A percentile compares a stretch with the other conserved stretches of the same genome.
Evolutionary conservation across 129 eudicot species (phyloP).

Genomic region (Dittrichia graveolens): DNA sequence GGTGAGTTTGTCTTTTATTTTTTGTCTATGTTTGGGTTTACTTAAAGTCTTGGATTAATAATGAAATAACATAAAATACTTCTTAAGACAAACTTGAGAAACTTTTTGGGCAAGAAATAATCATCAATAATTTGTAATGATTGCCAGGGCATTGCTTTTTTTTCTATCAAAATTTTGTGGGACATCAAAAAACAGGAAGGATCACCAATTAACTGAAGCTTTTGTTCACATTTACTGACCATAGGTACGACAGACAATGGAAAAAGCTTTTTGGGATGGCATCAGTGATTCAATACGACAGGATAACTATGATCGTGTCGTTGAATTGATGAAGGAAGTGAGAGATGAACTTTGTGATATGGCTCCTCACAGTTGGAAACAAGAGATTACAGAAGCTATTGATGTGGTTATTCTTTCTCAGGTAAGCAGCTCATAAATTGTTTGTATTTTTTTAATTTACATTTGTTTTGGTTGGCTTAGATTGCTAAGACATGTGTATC

Average conservation of each 20-base stretch:
- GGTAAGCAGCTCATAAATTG: conserved; percentile 39
- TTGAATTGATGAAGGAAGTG: conserved; percentile 81
- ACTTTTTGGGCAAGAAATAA: too few species aligned
- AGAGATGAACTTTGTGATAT: conserved; percentile 82
- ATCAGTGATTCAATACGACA: conserved; percentile 57
- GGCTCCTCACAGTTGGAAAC: conserved; percentile 91
- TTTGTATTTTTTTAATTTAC: neutral
- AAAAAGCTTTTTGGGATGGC: conserved; percentile 91
- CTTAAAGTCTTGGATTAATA: conserved; percentile 5
- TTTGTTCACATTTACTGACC: conserved; percentile 32
- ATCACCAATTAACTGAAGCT: too few species aligned
- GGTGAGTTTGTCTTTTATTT: conserved; percentile 40
- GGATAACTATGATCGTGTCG: conserved; percentile 60
- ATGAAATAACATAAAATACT: neutral
- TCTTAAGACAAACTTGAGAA: neutral
- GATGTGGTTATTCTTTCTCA: conserved; percentile 80
- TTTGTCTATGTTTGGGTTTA: neutral
- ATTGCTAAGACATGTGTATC: conserved; percentile 4
- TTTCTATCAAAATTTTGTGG: too few species aligned
- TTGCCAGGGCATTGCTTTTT: too few species aligned
- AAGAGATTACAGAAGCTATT: conserved; percentile 72
- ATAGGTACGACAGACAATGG: conserved; percentile 66
- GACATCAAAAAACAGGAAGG: too few species aligned
- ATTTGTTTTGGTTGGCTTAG: neutral
- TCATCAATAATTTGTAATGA: too few species aligned